Evolutionary conservation across 2,329 filamentous ascomycete genomes (phyloP), one percentile per base, ranked within the genome.

Genomic region (Sporothrix schenckii): DNA sequence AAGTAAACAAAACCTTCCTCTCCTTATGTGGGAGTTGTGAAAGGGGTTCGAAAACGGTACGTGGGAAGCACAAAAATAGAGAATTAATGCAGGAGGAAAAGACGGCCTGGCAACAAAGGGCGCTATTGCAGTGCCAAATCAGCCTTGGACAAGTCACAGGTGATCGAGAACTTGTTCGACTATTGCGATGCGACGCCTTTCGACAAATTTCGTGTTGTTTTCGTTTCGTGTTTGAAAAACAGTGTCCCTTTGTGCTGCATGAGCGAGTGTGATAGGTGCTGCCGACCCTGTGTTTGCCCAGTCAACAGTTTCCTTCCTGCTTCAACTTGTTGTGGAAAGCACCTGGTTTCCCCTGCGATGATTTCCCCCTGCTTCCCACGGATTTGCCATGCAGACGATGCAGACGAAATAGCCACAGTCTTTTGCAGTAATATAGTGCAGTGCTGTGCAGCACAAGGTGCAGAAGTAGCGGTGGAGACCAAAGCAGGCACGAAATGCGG

Each of bases 101-200:
- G 16, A 2, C 9, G 39, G 60, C 27, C 10, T 10, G 44, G 19
- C 30, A 41, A 47, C 34, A 39, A 56, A 44, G 58, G 58, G 39
- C 34, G n/a, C 14, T 56, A 66, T 52, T 66, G 66, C 49, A 68
- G 63, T 44, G 52, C 13, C 16, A 50, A 50, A 30, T 44, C 5
- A 60, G 66, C 50, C 61, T 71, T n/a, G 30, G 47, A 63, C 66
- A 63, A 71, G 67, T 56, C 50, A 58, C 58, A 72, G 66, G 68
- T 56, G 63, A 16, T 58, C 49, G 44, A 30, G 53, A 24, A 13
- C 14, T 53, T 19, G 56, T 53, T 47, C 10, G 52, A 47, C 54
- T 54, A 39, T 70, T 39, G 54, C 27, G 53, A 11, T 41, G 11
- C 16, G 58, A n/a, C 58, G 44, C 4, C 44, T 21, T 21, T 44